Evolutionary conservation across 2,329 filamentous ascomycete species (phyloP).

Genomic region (Cercospora brassicicola): DNA sequence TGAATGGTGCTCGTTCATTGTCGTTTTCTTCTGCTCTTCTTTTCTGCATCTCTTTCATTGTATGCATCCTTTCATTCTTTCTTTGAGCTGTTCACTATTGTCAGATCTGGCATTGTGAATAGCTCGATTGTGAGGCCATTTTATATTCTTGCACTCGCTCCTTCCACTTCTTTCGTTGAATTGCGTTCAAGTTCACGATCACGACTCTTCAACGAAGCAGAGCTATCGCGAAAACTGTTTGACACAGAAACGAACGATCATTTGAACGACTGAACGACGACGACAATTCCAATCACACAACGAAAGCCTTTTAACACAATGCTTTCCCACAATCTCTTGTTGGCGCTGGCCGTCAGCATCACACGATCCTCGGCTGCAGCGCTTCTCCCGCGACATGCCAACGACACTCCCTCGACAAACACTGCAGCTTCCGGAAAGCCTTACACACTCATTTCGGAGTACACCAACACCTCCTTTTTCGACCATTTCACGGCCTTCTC

Average conservation of each 20-base stretch:
- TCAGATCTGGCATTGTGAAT: background rate
- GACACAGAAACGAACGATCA: slow-evolving; percentile 1
- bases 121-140: background rate
- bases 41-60: background rate
- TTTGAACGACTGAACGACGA: background rate
- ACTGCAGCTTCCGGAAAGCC: slow-evolving; percentile 10
- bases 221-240: background rate
- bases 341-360: slow-evolving; percentile 16
- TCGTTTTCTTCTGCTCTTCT: background rate
- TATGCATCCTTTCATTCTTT: slow-evolving; percentile 1
- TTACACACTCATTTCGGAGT: slow-evolving; percentile 37
- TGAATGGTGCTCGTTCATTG: background rate
- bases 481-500: slow-evolving; percentile 48
- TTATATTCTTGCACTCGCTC: background rate
- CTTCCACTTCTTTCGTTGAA: background rate
- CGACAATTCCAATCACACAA: background rate
- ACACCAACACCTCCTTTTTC: slow-evolving; percentile 45
- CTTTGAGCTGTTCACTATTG: slow-evolving; percentile 5
- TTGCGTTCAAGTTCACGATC: background rate
- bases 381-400: slow-evolving; percentile 13
- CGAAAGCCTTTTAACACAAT: background rate
- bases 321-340: background rate
- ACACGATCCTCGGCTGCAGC: slow-evolving; percentile 13
- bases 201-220: background rate
- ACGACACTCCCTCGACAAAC: background rate